Evolutionary conservation across 352 stramenopile genomes (phyloP).

Genomic region (Phytophthora colocasiae): DNA sequence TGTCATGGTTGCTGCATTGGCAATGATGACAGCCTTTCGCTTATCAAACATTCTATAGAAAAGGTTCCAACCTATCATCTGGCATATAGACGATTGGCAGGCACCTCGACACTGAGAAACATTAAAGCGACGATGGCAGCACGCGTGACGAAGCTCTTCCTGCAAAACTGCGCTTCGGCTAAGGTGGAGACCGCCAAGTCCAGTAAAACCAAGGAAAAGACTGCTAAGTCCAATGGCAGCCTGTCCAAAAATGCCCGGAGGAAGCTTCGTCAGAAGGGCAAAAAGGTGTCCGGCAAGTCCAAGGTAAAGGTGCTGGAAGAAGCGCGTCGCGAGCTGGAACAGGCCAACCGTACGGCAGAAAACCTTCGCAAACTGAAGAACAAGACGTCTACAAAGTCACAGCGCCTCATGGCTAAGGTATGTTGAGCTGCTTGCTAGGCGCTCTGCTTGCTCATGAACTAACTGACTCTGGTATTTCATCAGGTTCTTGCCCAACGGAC

Average conservation of each 20-base stretch:
- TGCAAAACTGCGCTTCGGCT: conserved; percentile 55
- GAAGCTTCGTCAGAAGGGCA: conserved; percentile 38
- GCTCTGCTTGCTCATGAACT: neutral
- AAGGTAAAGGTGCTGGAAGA: conserved; percentile 63
- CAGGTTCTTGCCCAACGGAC: conserved; percentile 56
- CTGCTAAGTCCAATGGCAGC: neutral
- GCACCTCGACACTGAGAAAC: conserved; percentile 3
- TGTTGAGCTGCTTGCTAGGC: neutral
- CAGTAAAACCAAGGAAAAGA: conserved; percentile 12
- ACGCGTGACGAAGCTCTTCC: conserved; percentile 78
- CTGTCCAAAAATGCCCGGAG: conserved; percentile 30
- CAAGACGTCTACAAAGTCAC: conserved; percentile 60
- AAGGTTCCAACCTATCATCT: neutral
- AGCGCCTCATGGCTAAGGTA: conserved; percentile 77
- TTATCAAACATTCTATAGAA: neutral
- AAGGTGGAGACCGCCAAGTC: conserved; percentile 28
- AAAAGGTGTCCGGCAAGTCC: conserved; percentile 35
- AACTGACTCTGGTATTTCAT: conserved; percentile 8
- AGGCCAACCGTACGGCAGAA: conserved; percentile 58
- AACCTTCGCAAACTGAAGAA: conserved; percentile 75
- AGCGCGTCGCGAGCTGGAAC: conserved; percentile 56
- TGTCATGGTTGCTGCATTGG: neutral
- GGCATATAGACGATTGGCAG: conserved; percentile 22
- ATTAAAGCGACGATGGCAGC: conserved; percentile 49
- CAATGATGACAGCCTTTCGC: too few relatives aligned